phyloP scores from a whole-genome alignment of 2,329 filamentous ascomycete genomes.

The Botrytis byssoidea region DNA sequence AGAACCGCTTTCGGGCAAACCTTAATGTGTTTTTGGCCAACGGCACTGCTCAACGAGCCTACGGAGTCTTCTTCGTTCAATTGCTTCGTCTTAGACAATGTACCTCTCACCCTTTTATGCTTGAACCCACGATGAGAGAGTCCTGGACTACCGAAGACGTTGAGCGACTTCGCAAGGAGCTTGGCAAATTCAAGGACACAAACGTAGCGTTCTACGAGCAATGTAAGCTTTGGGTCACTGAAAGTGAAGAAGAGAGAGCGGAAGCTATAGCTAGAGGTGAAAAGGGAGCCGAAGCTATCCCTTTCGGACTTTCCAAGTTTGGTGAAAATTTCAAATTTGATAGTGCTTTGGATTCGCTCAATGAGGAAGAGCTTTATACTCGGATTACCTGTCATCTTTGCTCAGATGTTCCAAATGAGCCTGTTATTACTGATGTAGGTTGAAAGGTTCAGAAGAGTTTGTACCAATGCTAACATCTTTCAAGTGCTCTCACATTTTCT shows the following conservation, averaged over 20 bases:
- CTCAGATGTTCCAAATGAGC: conserved; percentile 40
- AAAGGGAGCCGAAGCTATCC: conserved; percentile 18
- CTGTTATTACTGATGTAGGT: conserved; percentile 44
- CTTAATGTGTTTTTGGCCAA: conserved; percentile 33
- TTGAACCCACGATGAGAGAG: conserved; percentile 37
- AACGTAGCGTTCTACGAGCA: conserved; percentile 35
- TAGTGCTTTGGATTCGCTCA: conserved; percentile 36
- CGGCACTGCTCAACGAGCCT: conserved; percentile 29
- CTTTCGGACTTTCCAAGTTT: conserved; percentile 34
- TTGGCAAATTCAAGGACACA: conserved; percentile 20
- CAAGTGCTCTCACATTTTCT: conserved; percentile 56
- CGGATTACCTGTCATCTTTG: conserved; percentile 47
- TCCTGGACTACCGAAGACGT: conserved; percentile 36
- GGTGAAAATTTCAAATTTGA: conserved; percentile 38
- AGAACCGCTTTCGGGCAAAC: conserved; percentile 35
- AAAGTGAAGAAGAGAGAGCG: conserved; percentile 13
- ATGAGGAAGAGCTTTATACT: conserved; percentile 36
- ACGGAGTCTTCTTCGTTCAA: conserved; percentile 35
- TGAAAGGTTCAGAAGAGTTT: not conserved
- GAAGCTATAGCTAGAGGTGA: conserved; percentile 17
- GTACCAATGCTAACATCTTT: not conserved
- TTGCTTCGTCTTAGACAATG: conserved; percentile 38
- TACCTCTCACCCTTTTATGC: conserved; percentile 38
- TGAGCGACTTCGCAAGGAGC: conserved; percentile 20
- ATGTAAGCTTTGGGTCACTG: conserved; percentile 32